These are phyloP conservation scores for Pseudozyma tsukubaensis DNA, from an alignment of 1,284 basidiomycete genomes.

Conservation along the genomic window DNA sequence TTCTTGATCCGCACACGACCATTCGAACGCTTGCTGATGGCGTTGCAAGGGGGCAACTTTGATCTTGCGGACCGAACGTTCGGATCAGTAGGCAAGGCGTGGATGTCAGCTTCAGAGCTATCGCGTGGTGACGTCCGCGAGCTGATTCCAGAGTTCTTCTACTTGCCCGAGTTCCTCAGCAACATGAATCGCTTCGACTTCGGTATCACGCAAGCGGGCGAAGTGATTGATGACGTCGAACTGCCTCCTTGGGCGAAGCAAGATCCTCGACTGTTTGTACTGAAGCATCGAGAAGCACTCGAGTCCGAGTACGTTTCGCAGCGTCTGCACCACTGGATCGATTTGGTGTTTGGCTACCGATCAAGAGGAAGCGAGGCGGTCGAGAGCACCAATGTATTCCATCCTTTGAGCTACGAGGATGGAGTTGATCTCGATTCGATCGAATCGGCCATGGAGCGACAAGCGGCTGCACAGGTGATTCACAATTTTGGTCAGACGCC, in stretches of 20 bases:
- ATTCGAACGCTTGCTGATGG: conserved; percentile 57
- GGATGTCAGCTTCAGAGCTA: conserved; percentile 85
- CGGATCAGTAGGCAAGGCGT: conserved; percentile 78
- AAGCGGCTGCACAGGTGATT: conserved; percentile 92
- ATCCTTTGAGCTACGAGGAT: conserved; percentile 91
- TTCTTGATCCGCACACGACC: conserved; percentile 90
- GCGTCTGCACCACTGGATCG: conserved; percentile 89
- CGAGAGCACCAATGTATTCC: conserved; percentile 85
- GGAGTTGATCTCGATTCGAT: conserved; percentile 75
- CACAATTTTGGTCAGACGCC: conserved; percentile 78
- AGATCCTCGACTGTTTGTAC: conserved; percentile 86
- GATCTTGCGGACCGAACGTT: conserved; percentile 95
- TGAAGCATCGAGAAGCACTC: conserved; percentile 83
- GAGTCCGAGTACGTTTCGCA: conserved; percentile 90
- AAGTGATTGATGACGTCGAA: conserved; percentile 86
- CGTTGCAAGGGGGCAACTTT: conserved; percentile 77
- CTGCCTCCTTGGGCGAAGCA: conserved; percentile 90
- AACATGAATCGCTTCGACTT: conserved; percentile 76
- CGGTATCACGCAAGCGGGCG: conserved; percentile 84
- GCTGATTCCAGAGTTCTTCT: conserved; percentile 91
- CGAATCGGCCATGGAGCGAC: conserved; percentile 84
- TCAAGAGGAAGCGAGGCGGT: conserved; percentile 62
- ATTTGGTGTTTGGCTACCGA: conserved; percentile 73
- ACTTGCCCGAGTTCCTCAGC: conserved; percentile 71
- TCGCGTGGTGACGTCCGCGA: conserved; percentile 93